Percentiles rank a stretch among this genome's conserved stretches.
These are phyloP conservation scores for Rhododendron simsii DNA, from an alignment of 148 eudicot species.

Conservation along the genomic window DNA sequence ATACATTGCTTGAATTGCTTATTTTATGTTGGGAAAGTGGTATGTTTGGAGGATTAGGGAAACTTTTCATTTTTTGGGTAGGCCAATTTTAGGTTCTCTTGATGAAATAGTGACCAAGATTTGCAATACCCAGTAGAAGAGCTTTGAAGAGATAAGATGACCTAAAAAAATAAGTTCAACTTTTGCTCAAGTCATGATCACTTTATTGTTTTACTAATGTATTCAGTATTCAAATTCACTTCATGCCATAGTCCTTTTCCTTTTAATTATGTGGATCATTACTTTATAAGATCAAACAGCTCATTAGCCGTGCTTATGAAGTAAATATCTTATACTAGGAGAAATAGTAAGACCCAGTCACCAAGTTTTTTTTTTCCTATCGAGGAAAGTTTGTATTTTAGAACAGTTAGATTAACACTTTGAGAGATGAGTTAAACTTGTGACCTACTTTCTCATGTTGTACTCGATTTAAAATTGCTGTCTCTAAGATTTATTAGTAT, in stretches of 20 bases:
- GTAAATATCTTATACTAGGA: not conserved
- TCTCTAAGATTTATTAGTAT: no score
- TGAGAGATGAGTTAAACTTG: not conserved
- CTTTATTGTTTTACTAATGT: not conserved
- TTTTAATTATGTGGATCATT: not conserved
- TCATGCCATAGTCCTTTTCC: not conserved
- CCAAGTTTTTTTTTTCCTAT: no score
- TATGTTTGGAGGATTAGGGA: slow-evolving; percentile 12
- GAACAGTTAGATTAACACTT: no score
- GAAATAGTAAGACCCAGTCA: not conserved
- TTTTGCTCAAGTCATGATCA: not conserved
- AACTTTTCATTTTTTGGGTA: slow-evolving; percentile 3
- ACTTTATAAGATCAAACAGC: not conserved
- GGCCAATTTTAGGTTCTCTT: slow-evolving; percentile 15
- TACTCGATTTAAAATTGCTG: no score
- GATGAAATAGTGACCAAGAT: slow-evolving; percentile 17
- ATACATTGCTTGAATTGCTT: not conserved
- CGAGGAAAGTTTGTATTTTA: no score
- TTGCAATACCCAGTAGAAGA: slow-evolving; percentile 8
- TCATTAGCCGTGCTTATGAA: not conserved
- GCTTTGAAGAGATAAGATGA: slow-evolving; percentile 8
- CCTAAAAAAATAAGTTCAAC: slow-evolving; percentile 4
- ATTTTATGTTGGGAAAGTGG: not conserved
- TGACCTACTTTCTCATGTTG: no score
- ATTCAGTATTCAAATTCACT: not conserved